These are phyloP conservation scores for Acrocalymma vagum DNA, from an alignment of 2,329 filamentous ascomycete species.

Conservation along the genomic window DNA sequence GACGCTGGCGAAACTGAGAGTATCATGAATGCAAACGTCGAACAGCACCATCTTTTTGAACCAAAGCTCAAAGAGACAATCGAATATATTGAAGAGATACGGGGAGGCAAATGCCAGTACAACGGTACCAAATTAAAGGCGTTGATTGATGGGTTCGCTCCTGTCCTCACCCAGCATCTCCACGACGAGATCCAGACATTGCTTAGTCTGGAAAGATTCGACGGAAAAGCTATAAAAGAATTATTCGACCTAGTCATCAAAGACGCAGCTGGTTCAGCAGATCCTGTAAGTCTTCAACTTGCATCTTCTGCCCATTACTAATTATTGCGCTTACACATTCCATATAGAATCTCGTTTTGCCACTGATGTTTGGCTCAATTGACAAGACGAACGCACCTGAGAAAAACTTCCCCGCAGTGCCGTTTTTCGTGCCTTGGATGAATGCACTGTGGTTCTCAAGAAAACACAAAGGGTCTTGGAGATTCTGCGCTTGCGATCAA, in stretches of 20 bases:
- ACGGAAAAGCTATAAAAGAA: slow-evolving; percentile 14
- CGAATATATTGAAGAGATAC: slow-evolving; percentile 24
- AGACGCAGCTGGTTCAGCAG: slow-evolving; percentile 6
- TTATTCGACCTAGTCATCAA: too few relatives aligned
- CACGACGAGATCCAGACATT: slow-evolving; percentile 29
- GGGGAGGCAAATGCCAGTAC: slow-evolving; percentile 11
- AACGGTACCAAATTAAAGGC: slow-evolving; percentile 13
- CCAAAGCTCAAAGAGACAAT: slow-evolving; percentile 32
- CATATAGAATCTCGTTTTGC: slow-evolving; percentile 29
- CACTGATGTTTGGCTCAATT: slow-evolving; percentile 42
- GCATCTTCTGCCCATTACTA: background rate
- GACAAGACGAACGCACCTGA: slow-evolving; percentile 43
- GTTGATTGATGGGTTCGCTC: slow-evolving; percentile 26
- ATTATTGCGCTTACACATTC: background rate
- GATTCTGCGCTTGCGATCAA: slow-evolving; percentile 45
- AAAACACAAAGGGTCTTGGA: slow-evolving; percentile 39
- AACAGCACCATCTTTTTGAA: slow-evolving; percentile 47
- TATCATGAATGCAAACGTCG: slow-evolving; percentile 42
- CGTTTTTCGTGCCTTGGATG: slow-evolving; percentile 44
- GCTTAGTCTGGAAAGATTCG: slow-evolving; percentile 20
- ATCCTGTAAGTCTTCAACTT: slow-evolving; percentile 10
- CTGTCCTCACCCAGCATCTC: slow-evolving; percentile 21
- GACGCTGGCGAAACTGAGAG: slow-evolving; percentile 17
- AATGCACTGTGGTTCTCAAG: slow-evolving; percentile 43
- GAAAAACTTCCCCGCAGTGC: slow-evolving; percentile 41